Evolutionary conservation across 2,329 filamentous ascomycete species (phyloP).

Genomic region (Ophiognomonia clavigignenti-juglandacearum): DNA sequence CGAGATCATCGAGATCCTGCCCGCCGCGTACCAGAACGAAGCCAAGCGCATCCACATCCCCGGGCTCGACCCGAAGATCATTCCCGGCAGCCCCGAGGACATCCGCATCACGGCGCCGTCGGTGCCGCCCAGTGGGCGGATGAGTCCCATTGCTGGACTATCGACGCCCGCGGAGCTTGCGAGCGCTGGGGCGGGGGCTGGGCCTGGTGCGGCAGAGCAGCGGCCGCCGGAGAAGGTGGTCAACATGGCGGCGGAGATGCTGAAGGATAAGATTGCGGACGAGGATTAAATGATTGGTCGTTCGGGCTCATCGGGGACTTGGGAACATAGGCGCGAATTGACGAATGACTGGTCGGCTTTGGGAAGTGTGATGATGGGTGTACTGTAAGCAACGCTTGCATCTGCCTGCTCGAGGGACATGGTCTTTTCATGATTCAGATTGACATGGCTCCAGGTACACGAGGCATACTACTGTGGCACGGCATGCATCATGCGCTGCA

Average conservation of each 20-base stretch:
- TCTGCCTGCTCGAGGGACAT: too few species aligned
- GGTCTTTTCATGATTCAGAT: too few species aligned
- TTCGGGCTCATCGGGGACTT: too few species aligned
- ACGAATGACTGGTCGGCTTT: too few species aligned
- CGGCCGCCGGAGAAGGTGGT: slow-evolving; percentile 44
- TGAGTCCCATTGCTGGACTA: slow-evolving; percentile 43
- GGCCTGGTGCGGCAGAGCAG: slow-evolving; percentile 25
- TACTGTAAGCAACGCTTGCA: too few species aligned
- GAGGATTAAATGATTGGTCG: slow-evolving; percentile 34
- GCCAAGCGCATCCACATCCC: slow-evolving; percentile 87
- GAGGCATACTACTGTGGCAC: too few species aligned
- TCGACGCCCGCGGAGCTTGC: slow-evolving; percentile 40
- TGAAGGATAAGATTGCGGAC: slow-evolving; percentile 48
- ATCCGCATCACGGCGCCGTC: slow-evolving; percentile 70
- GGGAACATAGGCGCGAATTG: too few species aligned
- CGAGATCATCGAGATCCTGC: slow-evolving; percentile 98
- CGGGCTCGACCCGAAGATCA: slow-evolving; percentile 57
- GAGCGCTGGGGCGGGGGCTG: too few species aligned
- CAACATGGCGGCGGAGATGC: slow-evolving; percentile 44
- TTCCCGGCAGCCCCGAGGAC: slow-evolving; percentile 75
- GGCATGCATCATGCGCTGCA: too few species aligned
- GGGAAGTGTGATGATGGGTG: too few species aligned
- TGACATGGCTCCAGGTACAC: too few species aligned
- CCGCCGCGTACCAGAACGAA: slow-evolving; percentile 94
- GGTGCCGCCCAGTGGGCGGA: slow-evolving; percentile 32